Evolutionary conservation across 306 rosid species (phyloP), one percentile per base, ranked within the genome.

Genomic region (Prunus fruticosa): DNA sequence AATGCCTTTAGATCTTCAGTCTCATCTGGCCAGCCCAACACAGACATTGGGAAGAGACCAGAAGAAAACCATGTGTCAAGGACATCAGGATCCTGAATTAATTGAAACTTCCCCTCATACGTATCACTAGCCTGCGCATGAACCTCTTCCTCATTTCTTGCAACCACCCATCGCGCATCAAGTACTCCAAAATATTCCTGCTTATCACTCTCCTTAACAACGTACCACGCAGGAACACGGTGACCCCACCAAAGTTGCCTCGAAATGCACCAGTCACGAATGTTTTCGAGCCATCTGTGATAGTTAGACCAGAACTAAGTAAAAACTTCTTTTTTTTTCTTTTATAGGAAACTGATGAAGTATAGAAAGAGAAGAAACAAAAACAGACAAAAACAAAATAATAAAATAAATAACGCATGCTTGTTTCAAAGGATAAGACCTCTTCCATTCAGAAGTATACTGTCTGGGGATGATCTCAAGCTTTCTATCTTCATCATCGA

Each of bases 241-340:
- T 95, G 99, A 79, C 99, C 99, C 97, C 99, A 95, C 99, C 99
- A 95, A 15, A 95, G 92, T 84, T 95, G 97, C 80, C 97, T 87
- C 74, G 97, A 95, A 86, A 95, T 76, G 81, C 97, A 92, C 97
- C 99, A 95, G 84, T 95, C 99, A 50, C 85, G 96, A 64, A 92
- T 95, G 74, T 87, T 89, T 75, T 88, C 97, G 13, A 95, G 97
- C 97, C 99, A 95, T 86, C 99, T 95, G 87, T 66, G 78, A 87
- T 47, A 58, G 27, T 20, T 63, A 45, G 45, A 73, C 78, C 78
- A 76, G 69, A 60, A 71, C 45, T 68, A 19, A 41, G 65, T 41
- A 81, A 18, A 27, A 2, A 27, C 28, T 27, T 27, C 3, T 27
- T 28, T 58, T 60, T 46, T 2, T 23, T 72, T 20, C 13, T 32